Conservation (phyloP, 208 protist species). For the Polymyxa betae region DNA sequence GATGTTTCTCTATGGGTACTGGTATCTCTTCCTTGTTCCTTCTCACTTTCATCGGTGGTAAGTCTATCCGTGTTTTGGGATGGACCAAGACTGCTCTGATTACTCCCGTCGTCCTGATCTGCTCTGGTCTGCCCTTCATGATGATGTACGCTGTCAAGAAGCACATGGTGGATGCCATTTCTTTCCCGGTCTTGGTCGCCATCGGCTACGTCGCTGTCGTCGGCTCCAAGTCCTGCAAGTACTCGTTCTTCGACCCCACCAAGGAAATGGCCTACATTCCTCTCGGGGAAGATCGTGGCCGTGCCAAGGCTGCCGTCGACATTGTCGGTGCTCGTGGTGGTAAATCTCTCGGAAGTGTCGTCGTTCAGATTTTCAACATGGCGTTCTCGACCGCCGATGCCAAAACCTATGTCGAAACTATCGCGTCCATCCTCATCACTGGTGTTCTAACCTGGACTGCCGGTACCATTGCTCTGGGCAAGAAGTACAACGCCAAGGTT, state of each 20-base stretch:
- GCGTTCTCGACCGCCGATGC: background rate
- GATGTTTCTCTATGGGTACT: background rate
- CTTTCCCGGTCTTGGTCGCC: background rate
- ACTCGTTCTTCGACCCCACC: conserved; percentile 53
- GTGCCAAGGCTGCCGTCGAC: conserved; percentile 43
- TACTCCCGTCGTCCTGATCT: conserved; percentile 6
- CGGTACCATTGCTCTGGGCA: conserved; percentile 32
- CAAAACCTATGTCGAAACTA: background rate
- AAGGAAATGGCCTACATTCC: conserved; percentile 43
- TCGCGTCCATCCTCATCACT: background rate
- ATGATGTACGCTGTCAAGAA: background rate
- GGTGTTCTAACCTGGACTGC: background rate
- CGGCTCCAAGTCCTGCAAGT: conserved; percentile 5
- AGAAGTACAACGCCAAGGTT: background rate
- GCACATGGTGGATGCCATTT: background rate
- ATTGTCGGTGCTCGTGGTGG: conserved; percentile 37
- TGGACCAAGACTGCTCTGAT: conserved; percentile 50
- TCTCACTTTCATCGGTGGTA: conserved; percentile 18
- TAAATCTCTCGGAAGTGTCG: background rate
- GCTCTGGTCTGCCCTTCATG: conserved; percentile 27
- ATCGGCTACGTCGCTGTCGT: conserved; percentile 19
- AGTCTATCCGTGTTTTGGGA: conserved; percentile 1
- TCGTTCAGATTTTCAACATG: background rate
- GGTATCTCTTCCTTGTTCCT: background rate
- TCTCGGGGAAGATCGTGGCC: conserved; percentile 33